Base-by-base conservation (phyloP, 495 filamentous ascomycete genomes). In the Sphaerosporella brunnea region DNA sequence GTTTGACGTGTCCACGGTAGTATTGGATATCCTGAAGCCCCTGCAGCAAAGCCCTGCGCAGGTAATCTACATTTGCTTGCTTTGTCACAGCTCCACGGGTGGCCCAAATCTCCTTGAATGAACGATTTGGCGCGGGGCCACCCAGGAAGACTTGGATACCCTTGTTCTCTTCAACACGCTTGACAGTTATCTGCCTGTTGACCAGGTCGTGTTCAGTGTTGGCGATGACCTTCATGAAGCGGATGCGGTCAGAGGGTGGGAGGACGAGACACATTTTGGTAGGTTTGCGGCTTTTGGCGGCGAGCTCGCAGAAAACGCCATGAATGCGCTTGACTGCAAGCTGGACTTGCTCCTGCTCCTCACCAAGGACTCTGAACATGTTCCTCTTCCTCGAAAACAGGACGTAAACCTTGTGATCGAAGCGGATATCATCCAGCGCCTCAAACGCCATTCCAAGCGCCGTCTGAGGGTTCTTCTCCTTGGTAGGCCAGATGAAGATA, bases 321-420 rank as follows among this genome's bases (percentile, higher is more conserved):
- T 49, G 53, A 7, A 61, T 41, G 16, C 58, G 39, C 23, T 49
- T 47, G 20, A 54, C 20, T 36, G 53, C 53, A 48, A 38, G 45
- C 15, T 52, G 4, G 7, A 61, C 58, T 36, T 37, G 26, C 1
- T 32, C 30, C 2, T 28, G 21, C 4, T 55, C 38, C 10, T 57
- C 57, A 5, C 58, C 58, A 18, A 58, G 53, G 30, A 61, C 32
- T 16, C 37, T 20, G 34, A 61, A 51, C 38, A 51, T 25, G 20
- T 42, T 21, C 9, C 25, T 42, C 20, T 28, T 40, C 5, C 58
- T 34, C 9, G 26, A 7, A 16, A 26, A 41, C 5, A 42, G 2
- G n/a, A 61, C 55, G 25, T 54, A 60, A 25, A 60, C 58, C 25
- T 52, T 36, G 16, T 51, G 49, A 18, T 61, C 58, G 10, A 49